Evolutionary conservation across 257 asterid species (phyloP), one percentile per base, ranked within the genome.

Genomic region (Nicotiana paniculata): DNA sequence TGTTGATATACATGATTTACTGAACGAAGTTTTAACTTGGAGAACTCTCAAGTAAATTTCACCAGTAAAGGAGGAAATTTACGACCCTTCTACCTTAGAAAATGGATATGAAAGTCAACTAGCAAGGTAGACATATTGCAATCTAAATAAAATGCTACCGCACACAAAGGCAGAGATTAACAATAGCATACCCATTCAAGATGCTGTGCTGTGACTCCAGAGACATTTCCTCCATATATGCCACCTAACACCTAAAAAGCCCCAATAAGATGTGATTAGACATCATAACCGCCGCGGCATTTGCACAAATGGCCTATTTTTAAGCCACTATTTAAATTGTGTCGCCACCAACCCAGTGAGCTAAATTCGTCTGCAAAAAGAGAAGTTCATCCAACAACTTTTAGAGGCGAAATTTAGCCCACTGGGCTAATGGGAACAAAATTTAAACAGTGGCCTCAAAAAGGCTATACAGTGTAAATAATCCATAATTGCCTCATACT

Each of bases 161-260:
- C 18, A 18, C 53, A 72, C 39, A 72, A 72, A 46, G 18, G 5
- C 18, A 13, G 57, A 51, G 37, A 72, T 24, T 12, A 72, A 72
- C 59, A 72, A 24, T 37, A 26, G 63, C 28, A 33, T 83, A 94
- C 97, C 99, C 98, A 96, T 92, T 96, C 97, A 80, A 93, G 91
- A 85, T 96, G 97, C 72, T 94, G 98, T 79, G 98, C 97, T 16
- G 98, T 94, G 82, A 94, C 86, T 77, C 97, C 97, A 77, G 98
- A 88, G 83, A 83, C 78, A 76, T 90, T 93, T 87, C 97, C 97
- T 80, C 80, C 90, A 89, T 96, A 94, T 86, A 96, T 92, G 75
- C 97, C 93, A 70, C 98, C 98, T 65, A 96, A 83, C 65, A 96
- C 99, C 99, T 92, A 81, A 58, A 87, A 90, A 75, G 77, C 84